phyloP scores from a whole-genome alignment of 2,329 filamentous ascomycete genomes.

The Diaporthe helianthi region DNA sequence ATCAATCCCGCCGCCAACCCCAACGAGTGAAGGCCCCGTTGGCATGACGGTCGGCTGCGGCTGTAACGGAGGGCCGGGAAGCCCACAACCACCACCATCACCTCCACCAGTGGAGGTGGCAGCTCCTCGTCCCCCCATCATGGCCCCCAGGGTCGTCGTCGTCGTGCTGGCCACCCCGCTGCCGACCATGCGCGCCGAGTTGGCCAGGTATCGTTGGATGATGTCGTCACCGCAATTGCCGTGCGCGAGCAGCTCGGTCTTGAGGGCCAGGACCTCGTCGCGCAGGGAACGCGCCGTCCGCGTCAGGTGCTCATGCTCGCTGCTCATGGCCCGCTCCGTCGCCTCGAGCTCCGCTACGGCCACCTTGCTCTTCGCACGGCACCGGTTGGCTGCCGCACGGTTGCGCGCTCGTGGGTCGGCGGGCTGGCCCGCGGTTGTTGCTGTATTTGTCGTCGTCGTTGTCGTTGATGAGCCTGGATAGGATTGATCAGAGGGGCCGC shows the following conservation, averaged over 20 bases:
- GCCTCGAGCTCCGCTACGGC: slow-evolving; percentile 40
- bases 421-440: neutral
- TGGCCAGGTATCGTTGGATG: slow-evolving; percentile 42
- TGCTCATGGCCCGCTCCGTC: slow-evolving; percentile 35
- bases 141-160: no score
- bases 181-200: slow-evolving; percentile 36
- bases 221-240: slow-evolving; percentile 40
- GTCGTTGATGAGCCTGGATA: neutral
- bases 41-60: no score
- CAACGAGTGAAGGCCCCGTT: no score
- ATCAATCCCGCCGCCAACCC: no score
- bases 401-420: slow-evolving; percentile 38
- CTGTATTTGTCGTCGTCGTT: no score
- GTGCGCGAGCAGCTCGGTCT: slow-evolving; percentile 42
- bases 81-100: neutral
- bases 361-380: slow-evolving; percentile 42
- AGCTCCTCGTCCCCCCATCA: no score
- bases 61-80: no score
- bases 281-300: slow-evolving; percentile 37
- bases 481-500: neutral
- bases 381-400: slow-evolving; percentile 42
- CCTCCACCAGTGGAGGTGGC: no score
- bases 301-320: slow-evolving; percentile 36
- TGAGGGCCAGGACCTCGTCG: slow-evolving; percentile 43
- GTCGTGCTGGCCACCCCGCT: neutral